Evolutionary conservation across 768 basidiomycete species (phyloP).

Genomic region (Hebeloma cylindrosporum): DNA sequence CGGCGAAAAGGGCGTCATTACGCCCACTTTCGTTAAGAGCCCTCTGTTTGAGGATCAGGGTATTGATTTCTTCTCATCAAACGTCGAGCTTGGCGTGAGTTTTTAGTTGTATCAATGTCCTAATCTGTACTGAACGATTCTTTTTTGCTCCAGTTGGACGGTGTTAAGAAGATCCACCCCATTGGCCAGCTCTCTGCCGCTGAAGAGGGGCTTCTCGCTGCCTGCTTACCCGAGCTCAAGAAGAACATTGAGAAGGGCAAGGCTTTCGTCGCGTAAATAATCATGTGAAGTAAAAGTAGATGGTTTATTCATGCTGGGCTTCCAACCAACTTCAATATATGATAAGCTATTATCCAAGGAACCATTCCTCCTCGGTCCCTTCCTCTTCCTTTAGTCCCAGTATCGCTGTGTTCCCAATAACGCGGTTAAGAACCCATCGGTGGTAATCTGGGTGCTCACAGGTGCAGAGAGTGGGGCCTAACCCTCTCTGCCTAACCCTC

Average conservation of each 20-base stretch:
- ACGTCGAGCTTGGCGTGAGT: constrained; percentile 90
- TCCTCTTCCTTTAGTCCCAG: too few relatives aligned
- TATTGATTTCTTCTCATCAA: constrained; percentile 92
- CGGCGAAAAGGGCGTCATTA: constrained; percentile 85
- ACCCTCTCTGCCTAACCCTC: too few relatives aligned
- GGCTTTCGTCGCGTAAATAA: constrained; percentile 61
- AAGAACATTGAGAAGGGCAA: constrained; percentile 98
- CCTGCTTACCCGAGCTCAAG: constrained; percentile 88
- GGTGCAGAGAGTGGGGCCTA: too few relatives aligned
- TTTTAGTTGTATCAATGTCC: constrained; percentile 23
- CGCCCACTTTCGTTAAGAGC: constrained; percentile 88
- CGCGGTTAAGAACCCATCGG: too few relatives aligned
- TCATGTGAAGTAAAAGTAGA: too few relatives aligned
- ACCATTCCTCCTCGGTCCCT: too few relatives aligned
- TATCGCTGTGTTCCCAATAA: too few relatives aligned
- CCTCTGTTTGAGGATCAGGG: constrained; percentile 82
- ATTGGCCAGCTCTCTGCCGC: constrained; percentile 75
- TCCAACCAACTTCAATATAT: too few relatives aligned
- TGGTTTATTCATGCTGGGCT: too few relatives aligned
- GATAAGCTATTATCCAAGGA: too few relatives aligned
- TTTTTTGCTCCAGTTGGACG: constrained; percentile 52
- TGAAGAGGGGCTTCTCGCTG: constrained; percentile 85
- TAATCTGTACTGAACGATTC: constrained; percentile 5
- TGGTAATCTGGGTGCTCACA: too few relatives aligned
- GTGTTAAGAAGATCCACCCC: constrained; percentile 91